Base-by-base conservation (phyloP, 495 filamentous ascomycete genomes). In the Xylona heveae region DNA sequence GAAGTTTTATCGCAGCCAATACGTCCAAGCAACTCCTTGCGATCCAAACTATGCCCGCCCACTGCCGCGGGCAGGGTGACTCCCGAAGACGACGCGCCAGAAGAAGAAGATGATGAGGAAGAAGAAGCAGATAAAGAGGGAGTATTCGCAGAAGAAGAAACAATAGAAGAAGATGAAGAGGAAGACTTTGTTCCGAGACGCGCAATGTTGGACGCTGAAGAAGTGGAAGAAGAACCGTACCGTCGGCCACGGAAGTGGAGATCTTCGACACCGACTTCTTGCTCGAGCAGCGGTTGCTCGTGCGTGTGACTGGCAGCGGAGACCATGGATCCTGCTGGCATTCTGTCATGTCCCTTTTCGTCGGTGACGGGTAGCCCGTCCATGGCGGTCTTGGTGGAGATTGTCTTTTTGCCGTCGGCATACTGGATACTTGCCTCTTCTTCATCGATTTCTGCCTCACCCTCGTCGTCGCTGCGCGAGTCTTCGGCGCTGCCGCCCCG, bases 391-490 rank as follows among this genome's bases (percentile, higher is more conserved):
- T 34, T 35, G 33, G 33, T n/a, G 18, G 24, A 31, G 17, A 27
- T 13, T 6, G 4, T 8, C n/a, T 6, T 10, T 15, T 34, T 17
- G 21, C 8, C 14, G 6, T 21, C 12, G 10, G 23, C 13, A 34
- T 34, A 25, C 10, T 24, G 6, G 13, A 17, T 13, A 24, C 16
- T 26, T 15, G 18, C 42, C 14, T 62, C 57, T 7, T 63, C 62
- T 21, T 68, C 56, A 2, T 62, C 59, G 12, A 70, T 64, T 16
- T 67, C 62, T 14, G 61, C 71, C 25, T 68, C 74, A 16, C 55
- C 77, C 44, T 94, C 85, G 38, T 82, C 82, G 39, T 92, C 84
- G 47, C 79, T 90, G 30, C 85, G 71, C 19, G 65, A 62, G 43
- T 95, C 85, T 33, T 91, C 85, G 16, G 85, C 83, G 18, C 66